Base-by-base conservation (phyloP, 164 flowering plant genomes). In the Piper longum region DNA sequence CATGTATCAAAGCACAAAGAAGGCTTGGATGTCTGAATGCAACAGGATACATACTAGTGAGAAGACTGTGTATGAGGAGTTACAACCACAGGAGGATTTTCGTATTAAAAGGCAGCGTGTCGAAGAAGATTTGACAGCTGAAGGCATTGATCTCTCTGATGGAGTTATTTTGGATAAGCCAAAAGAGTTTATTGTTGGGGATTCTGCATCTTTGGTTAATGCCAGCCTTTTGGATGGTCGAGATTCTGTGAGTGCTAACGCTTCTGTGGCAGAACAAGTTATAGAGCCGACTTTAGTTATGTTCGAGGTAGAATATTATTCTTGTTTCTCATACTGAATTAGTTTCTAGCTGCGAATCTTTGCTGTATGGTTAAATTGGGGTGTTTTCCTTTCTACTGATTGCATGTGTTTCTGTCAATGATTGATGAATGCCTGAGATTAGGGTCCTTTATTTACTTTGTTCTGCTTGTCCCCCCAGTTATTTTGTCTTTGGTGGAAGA, bases 221-320 rank as follows among this genome's bases (percentile, higher is more conserved):
- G 67, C 70, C 36, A 70, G 56, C 62, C 54, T 67, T 62, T 66
- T 72, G 66, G 87, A 82, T 64, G 71, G 63, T 75, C 83, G 76
- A 68, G 84, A 78, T 43, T 73, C 79, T 61, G 75, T 65, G 54
- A 59, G 89, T 12, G 75, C 82, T 57, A 89, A 86, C 82, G 85
- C 96, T 69, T 89, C 96, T 54, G 65, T 80, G 17, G 88, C 96
- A 54, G 98, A 92, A 74, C 81, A 84, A 72, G 87, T 77, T 61
- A 81, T 92, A 73, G 96, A 89, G 81, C 96, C 96, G 19, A 83
- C 96, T 60, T 91, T 92, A 73, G 98, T 92, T 43, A 86, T 89
- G 96, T 80, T 92, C 78, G 96, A 89, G 93, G 98, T 92, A 77
- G 51, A 63, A 18, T n/a, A n/a, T 17, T 39, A 56, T 18, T 41